A percentile compares a stretch with the other conserved stretches of the same genome.
Conservation (phyloP, 331 rosid species). For the Arachis monticola region DNA sequence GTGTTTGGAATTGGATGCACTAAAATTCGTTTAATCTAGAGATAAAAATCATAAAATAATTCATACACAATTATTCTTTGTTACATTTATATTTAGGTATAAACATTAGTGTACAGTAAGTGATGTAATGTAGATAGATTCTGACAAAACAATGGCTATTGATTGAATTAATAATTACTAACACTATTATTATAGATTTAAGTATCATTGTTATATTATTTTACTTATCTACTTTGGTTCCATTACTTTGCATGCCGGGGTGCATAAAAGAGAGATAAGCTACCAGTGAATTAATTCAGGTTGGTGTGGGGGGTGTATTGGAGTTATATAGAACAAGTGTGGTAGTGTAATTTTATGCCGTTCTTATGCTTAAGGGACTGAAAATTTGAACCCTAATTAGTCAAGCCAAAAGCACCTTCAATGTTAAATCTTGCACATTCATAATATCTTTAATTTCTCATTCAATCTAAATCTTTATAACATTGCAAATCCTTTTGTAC, state of each 20-base stretch:
- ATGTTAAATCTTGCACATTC: not conserved
- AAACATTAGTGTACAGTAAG: slow-evolving; percentile 8
- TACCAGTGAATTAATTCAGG: too few relatives aligned
- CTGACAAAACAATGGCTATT: not conserved
- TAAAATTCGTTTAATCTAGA: too few relatives aligned
- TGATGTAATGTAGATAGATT: not conserved
- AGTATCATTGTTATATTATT: too few relatives aligned
- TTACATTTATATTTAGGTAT: not conserved
- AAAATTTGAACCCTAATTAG: not conserved
- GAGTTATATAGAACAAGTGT: too few relatives aligned
- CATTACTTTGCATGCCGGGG: too few relatives aligned
- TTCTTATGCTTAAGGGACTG: not conserved
- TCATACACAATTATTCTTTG: not conserved
- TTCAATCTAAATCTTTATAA: not conserved
- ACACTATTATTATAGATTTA: too few relatives aligned
- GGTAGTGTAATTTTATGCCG: not conserved
- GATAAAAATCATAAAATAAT: too few relatives aligned
- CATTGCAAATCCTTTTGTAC: not conserved
- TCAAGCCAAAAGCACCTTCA: not conserved
- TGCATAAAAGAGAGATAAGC: too few relatives aligned
- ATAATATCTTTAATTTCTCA: not conserved
- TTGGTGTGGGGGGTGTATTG: too few relatives aligned
- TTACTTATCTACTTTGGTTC: too few relatives aligned
- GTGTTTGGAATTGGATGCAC: too few relatives aligned
- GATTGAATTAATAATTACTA: too few relatives aligned